Conservation (phyloP, 129 eudicot genomes). For the Sambucus nigra region DNA sequence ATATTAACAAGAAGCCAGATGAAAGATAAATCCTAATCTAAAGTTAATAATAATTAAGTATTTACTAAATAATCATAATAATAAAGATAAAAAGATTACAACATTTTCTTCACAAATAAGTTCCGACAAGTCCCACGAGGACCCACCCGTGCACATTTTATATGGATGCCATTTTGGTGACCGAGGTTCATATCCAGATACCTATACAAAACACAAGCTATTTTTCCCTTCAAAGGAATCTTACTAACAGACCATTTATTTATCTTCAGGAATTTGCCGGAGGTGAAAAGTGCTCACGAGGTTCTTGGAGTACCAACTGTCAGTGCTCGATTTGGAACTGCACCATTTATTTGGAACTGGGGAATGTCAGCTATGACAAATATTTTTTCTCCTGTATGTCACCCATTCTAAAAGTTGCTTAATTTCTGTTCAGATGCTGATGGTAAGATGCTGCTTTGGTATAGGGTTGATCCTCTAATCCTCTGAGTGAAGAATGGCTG, state of each 20-base stretch:
- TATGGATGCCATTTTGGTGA: neutral
- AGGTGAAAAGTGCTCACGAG: conserved; percentile 72
- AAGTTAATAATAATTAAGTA: too few species aligned
- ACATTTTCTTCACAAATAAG: too few species aligned
- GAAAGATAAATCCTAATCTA: too few species aligned
- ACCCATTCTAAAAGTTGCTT: neutral
- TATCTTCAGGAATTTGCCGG: conserved; percentile 76
- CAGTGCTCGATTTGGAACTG: conserved; percentile 97
- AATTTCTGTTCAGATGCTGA: neutral
- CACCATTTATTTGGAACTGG: conserved; percentile 98
- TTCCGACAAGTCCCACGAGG: too few species aligned
- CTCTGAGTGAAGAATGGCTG: neutral
- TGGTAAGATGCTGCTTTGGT: neutral
- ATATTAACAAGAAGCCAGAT: too few species aligned
- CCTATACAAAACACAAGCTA: neutral
- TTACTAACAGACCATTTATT: neutral
- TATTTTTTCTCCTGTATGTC: conserved; percentile 61
- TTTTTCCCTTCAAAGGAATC: neutral
- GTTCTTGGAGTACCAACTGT: conserved; percentile 81
- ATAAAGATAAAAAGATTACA: too few species aligned
- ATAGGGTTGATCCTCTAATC: neutral
- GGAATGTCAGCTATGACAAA: conserved; percentile 81
- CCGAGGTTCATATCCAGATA: neutral
- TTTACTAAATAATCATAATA: too few species aligned
- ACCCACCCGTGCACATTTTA: too few species aligned